Percentiles rank a stretch among this genome's conserved stretches.
phyloP scores from a whole-genome alignment of 345 rosid genomes.

The Physaria fendleri region DNA sequence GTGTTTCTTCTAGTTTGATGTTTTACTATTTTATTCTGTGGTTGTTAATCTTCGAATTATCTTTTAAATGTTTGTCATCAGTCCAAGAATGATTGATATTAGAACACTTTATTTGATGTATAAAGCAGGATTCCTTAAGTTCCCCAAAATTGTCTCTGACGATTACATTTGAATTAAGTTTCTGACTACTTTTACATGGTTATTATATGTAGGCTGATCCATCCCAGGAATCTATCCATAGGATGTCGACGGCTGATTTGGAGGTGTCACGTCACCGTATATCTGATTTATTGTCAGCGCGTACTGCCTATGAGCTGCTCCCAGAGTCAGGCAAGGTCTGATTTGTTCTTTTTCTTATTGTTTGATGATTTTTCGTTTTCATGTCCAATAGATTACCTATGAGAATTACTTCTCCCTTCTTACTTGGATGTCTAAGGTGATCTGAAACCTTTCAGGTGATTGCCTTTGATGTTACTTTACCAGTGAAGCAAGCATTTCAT shows the following conservation, averaged over 20 bases:
- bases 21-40: neutral
- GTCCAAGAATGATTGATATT: neutral
- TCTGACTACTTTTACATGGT: slow-evolving; percentile 20
- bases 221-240: slow-evolving; percentile 43
- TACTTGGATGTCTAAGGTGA: slow-evolving; percentile 2
- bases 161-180: slow-evolving; percentile 5
- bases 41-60: neutral
- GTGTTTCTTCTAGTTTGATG: neutral
- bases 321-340: slow-evolving; percentile 99
- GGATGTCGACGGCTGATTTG: slow-evolving; percentile 61
- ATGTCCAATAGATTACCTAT: neutral
- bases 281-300: slow-evolving; percentile 61
- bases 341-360: slow-evolving; percentile 28
- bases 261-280: slow-evolving; percentile 64
- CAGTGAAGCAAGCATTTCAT: slow-evolving; percentile 99
- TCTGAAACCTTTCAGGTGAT: slow-evolving; percentile 48
- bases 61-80: neutral
- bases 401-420: slow-evolving; percentile 5
- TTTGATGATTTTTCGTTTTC: slow-evolving; percentile 16
- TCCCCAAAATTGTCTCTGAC: neutral
- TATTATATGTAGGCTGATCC: slow-evolving; percentile 24
- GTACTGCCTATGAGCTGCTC: slow-evolving; percentile 87
- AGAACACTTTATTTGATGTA: slow-evolving; percentile 2
- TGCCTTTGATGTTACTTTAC: slow-evolving; percentile 86
- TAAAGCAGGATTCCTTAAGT: neutral